Base-by-base conservation (phyloP, 2,329 filamentous ascomycete genomes). In the Monosporascus sp. region DNA sequence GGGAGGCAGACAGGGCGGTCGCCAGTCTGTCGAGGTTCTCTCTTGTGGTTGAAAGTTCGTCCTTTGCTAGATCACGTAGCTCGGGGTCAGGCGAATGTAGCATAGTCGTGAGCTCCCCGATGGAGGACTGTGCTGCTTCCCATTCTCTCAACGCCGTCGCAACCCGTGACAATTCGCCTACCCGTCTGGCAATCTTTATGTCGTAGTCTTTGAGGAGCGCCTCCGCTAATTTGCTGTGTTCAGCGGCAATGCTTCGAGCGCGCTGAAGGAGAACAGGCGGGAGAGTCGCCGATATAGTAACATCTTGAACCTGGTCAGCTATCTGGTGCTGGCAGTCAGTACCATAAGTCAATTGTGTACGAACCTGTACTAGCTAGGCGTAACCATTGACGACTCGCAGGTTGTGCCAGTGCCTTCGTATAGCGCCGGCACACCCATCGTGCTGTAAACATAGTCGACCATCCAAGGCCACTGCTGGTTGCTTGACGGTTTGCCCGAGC, bases 41-140 rank as follows among this genome's bases (percentile, higher is more conserved):
- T 17, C 79, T 75, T 11, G 89, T 91, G 3, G 79, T 70, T n/a
- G 76, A 74, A 8, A 97, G 78, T 68, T 99, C 94, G 58, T 96
- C 91, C n/a, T 79, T 74, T 11, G 95, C 85, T 51, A 99, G 79
- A 8, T 85, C 78, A 11, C 86, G 83, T 50, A 99, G 81, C 71
- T 97, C 94, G 48, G 72, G 70, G 58, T 87, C 82, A 26, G 76
- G 75, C 44, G 77, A 77, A 9, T 72, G 62, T 14, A 81, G 68
- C 59, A 86, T 74, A 31, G 68, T 65, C 5, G 70, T 68, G 15
- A 87, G 78, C 70, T 87, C 84, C 3, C 65, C 62, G 51, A 83
- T 72, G 22, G 81, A 78, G 1, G 74, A 71, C 38, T 77, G 76
- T 0, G 81, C 77, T 15, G 70, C 67, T 43, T 87, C 78, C 76